phyloP scores from a whole-genome alignment of 805 yeast genomes.

The Teunomyces panamensis region DNA sequence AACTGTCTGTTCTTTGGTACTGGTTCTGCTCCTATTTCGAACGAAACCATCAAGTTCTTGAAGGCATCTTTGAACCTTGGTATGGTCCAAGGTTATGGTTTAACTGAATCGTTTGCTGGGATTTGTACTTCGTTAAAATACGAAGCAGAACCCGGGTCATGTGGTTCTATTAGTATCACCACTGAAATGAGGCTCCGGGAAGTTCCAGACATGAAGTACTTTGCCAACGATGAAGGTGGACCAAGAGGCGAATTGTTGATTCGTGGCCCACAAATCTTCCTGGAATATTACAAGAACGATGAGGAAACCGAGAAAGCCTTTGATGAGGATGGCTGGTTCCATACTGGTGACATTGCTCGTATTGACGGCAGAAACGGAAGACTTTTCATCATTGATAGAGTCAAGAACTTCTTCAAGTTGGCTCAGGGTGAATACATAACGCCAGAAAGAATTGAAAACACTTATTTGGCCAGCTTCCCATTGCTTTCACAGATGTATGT shows the following conservation, averaged over 20 bases:
- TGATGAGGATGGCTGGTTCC: slow-evolving; percentile 58
- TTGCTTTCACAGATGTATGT: slow-evolving; percentile 51
- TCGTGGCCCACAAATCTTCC: slow-evolving; percentile 63
- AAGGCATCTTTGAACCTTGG: slow-evolving; percentile 59
- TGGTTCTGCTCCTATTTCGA: slow-evolving; percentile 71
- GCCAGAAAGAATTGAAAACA: slow-evolving; percentile 71
- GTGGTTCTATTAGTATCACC: slow-evolving; percentile 59
- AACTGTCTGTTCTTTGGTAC: slow-evolving; percentile 25
- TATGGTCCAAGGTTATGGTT: slow-evolving; percentile 71
- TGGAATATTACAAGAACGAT: slow-evolving; percentile 52
- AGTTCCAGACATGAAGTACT: slow-evolving; percentile 60
- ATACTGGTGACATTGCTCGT: slow-evolving; percentile 61
- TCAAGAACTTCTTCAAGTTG: slow-evolving; percentile 72
- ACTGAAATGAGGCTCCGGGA: slow-evolving; percentile 55
- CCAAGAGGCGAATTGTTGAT: slow-evolving; percentile 59
- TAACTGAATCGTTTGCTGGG: slow-evolving; percentile 65
- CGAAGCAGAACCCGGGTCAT: slow-evolving; percentile 52
- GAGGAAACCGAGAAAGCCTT: slow-evolving; percentile 53
- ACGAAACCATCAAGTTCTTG: slow-evolving; percentile 58
- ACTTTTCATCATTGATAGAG: slow-evolving; percentile 64
- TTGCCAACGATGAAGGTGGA: slow-evolving; percentile 33
- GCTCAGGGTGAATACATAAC: slow-evolving; percentile 60
- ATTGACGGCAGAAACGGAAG: slow-evolving; percentile 50
- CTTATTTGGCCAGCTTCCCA: slow-evolving; percentile 53
- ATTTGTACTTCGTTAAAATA: slow-evolving; percentile 35